A percentile compares a stretch with the other conserved stretches of the same genome.
Conservation (phyloP, 2,329 filamentous ascomycete species). For the Phialophora macrospora region DNA sequence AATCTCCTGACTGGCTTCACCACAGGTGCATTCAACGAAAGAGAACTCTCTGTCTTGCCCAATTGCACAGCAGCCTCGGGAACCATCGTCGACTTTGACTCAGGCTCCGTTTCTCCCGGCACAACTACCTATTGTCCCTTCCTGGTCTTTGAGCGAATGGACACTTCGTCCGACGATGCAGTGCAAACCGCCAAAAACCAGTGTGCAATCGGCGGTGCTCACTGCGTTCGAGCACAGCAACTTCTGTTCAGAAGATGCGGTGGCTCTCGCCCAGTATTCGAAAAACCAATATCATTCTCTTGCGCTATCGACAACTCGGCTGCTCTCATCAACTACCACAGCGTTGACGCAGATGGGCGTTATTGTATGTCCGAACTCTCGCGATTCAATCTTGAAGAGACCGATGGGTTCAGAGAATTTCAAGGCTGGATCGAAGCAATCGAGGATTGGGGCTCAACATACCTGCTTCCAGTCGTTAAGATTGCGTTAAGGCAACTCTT, state of each 20-base stretch:
- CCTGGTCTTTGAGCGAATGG: conserved; percentile 36
- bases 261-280: conserved; percentile 24
- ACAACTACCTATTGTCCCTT: conserved; percentile 33
- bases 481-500: conserved; percentile 32
- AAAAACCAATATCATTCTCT: conserved; percentile 36
- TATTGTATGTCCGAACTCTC: conserved; percentile 37
- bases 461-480: conserved; percentile 34
- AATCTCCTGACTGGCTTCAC: conserved; percentile 35
- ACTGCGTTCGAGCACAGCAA: conserved; percentile 34
- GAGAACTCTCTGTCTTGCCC: conserved; percentile 33
- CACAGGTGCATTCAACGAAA: conserved; percentile 32
- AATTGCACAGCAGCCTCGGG: conserved; percentile 31
- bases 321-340: conserved; percentile 38
- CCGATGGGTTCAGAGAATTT: conserved; percentile 32
- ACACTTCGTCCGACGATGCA: conserved; percentile 29
- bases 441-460: conserved; percentile 35
- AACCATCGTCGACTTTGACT: conserved; percentile 33
- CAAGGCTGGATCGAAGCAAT: conserved; percentile 38
- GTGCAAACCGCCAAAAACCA: conserved; percentile 36
- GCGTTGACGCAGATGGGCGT: conserved; percentile 28
- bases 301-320: conserved; percentile 35
- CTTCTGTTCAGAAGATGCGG: conserved; percentile 32
- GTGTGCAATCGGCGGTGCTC: conserved; percentile 37
- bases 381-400: conserved; percentile 35
- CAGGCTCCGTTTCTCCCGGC: conserved; percentile 31